A percentile compares a stretch with the other conserved stretches of the same genome.
Evolutionary conservation across 805 yeast species (phyloP).

Genomic region (Myxozyma mucilagina): DNA sequence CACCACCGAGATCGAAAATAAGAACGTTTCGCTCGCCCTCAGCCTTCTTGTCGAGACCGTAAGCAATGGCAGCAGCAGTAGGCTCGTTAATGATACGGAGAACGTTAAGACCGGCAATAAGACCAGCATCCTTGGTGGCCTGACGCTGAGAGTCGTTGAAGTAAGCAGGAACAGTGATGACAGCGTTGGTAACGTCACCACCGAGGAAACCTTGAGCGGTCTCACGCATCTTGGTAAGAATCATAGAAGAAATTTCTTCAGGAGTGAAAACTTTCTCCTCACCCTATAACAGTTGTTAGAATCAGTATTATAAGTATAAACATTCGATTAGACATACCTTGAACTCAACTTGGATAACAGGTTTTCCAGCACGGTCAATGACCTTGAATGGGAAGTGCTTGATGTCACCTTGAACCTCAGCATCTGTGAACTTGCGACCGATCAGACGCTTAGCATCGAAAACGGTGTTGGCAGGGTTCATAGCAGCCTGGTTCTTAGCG

Average conservation of each 20-base stretch:
- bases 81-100: constrained; percentile 96
- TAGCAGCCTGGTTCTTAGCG: constrained; percentile 97
- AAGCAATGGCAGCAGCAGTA: constrained; percentile 98
- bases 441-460: constrained; percentile 95
- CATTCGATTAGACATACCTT: constrained; percentile 40
- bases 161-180: constrained; percentile 95
- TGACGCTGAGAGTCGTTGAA: constrained; percentile 98
- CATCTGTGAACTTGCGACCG: constrained; percentile 77
- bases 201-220: constrained; percentile 92
- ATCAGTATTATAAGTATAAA: background rate
- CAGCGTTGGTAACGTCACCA: constrained; percentile 81
- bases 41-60: constrained; percentile 74
- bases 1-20: constrained; percentile 97
- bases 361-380: constrained; percentile 77
- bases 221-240: constrained; percentile 88
- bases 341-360: constrained; percentile 81
- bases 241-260: constrained; percentile 93
- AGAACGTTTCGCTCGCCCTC: constrained; percentile 83
- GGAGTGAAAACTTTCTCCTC: constrained; percentile 86
- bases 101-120: constrained; percentile 93
- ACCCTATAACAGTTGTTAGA: constrained; percentile 45
- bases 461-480: constrained; percentile 91
- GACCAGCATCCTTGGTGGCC: constrained; percentile 97
- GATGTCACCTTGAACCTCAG: constrained; percentile 73
- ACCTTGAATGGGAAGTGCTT: constrained; percentile 90